Percentiles rank a stretch among this genome's conserved stretches.
These are phyloP conservation scores for Penicillium pancosmium DNA, from an alignment of 495 filamentous ascomycete species.

Conservation along the genomic window DNA sequence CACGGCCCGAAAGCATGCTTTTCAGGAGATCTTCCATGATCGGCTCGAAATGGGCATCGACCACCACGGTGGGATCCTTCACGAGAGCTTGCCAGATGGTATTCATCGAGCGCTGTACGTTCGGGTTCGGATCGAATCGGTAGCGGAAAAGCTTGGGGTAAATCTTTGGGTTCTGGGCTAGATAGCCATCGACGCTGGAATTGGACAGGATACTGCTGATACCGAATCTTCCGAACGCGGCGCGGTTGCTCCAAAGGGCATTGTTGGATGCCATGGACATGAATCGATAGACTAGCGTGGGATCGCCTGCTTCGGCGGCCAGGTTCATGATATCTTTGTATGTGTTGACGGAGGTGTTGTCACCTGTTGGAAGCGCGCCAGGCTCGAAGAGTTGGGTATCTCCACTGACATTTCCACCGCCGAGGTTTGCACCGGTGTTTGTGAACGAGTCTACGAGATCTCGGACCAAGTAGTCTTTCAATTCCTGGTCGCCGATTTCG, in stretches of 20 bases:
- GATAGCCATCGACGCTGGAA: slow-evolving; percentile 71
- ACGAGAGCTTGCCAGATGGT: slow-evolving; percentile 95
- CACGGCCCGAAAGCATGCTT: slow-evolving; percentile 75
- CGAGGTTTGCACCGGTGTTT: slow-evolving; percentile 66
- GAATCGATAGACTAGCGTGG: slow-evolving; percentile 92
- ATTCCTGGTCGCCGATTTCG: slow-evolving; percentile 78
- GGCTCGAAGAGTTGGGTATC: slow-evolving; percentile 94
- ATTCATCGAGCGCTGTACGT: slow-evolving; percentile 92
- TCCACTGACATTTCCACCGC: slow-evolving; percentile 72
- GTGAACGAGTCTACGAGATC: slow-evolving; percentile 90
- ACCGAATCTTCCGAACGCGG: slow-evolving; percentile 92
- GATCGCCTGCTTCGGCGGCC: slow-evolving; percentile 91
- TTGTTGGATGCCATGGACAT: slow-evolving; percentile 96
- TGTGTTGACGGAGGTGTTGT: slow-evolving; percentile 84
- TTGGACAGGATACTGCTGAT: slow-evolving; percentile 89
- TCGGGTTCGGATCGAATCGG: slow-evolving; percentile 89
- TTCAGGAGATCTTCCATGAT: slow-evolving; percentile 86
- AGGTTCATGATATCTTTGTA: slow-evolving; percentile 96
- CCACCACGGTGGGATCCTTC: slow-evolving; percentile 72
- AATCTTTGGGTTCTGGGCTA: slow-evolving; percentile 81
- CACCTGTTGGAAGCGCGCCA: slow-evolving; percentile 88
- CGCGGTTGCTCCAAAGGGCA: slow-evolving; percentile 91
- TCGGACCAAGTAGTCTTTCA: slow-evolving; percentile 80
- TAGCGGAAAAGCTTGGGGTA: slow-evolving; percentile 95
- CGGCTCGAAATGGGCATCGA: slow-evolving; percentile 75